phyloP scores from a whole-genome alignment of 2,329 filamentous ascomycete genomes.

The Diaporthe ampelina region DNA sequence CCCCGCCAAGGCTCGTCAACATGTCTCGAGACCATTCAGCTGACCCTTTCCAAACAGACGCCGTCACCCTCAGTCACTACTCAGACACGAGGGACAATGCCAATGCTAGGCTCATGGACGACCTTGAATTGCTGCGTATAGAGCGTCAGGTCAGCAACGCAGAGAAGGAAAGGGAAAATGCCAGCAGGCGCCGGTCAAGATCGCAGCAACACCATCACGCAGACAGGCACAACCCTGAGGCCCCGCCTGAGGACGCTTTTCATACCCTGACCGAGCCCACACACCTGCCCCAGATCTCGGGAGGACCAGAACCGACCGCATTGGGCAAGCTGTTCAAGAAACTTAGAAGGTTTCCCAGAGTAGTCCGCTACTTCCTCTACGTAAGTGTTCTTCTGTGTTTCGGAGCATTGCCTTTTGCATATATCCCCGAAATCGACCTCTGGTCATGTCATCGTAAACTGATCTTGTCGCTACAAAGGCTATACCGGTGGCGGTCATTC shows the following conservation, averaged over 20 bases:
- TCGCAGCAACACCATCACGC: constrained; percentile 48
- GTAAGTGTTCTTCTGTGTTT: constrained; percentile 44
- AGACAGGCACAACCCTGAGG: constrained; percentile 50
- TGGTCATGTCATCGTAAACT: not conserved
- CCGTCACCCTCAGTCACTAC: constrained; percentile 41
- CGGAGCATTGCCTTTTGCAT: not conserved
- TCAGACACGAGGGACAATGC: constrained; percentile 49
- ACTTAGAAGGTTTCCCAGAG: constrained; percentile 64
- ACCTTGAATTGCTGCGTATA: constrained; percentile 63
- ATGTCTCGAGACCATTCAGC: constrained; percentile 33
- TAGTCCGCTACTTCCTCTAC: constrained; percentile 64
- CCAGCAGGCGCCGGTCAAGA: constrained; percentile 38
- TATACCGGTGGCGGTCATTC: constrained; percentile 59
- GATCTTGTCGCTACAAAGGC: constrained; percentile 18
- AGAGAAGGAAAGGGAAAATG: constrained; percentile 51
- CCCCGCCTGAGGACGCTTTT: constrained; percentile 61
- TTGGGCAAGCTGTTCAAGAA: constrained; percentile 56
- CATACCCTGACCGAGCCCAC: constrained; percentile 52
- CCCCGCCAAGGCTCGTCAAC: constrained; percentile 11
- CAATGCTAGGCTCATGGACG: constrained; percentile 58
- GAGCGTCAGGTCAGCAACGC: constrained; percentile 62
- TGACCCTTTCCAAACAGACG: constrained; percentile 38
- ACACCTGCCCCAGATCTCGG: constrained; percentile 34
- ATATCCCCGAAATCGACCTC: not conserved
- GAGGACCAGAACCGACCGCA: constrained; percentile 45